These are phyloP conservation scores for Cyberlindnera saturnus DNA, from an alignment of 805 yeast species.

Conservation along the genomic window DNA sequence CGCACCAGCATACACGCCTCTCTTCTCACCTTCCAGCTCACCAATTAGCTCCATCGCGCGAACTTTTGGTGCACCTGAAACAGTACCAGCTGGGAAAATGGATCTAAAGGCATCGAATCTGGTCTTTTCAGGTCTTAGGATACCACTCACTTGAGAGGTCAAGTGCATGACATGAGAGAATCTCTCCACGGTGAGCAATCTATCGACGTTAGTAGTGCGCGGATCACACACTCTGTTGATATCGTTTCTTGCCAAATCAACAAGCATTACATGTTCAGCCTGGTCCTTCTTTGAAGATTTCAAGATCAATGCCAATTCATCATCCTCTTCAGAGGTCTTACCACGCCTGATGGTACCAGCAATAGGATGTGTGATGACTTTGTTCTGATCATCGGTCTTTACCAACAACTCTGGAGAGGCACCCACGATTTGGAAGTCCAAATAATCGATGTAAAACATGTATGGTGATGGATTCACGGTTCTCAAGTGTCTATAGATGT, in stretches of 20 bases:
- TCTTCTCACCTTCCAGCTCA: conserved; percentile 81
- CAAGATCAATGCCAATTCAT: conserved; percentile 66
- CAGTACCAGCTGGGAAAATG: conserved; percentile 98
- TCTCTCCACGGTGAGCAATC: conserved; percentile 83
- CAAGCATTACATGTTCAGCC: conserved; percentile 98
- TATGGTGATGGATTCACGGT: conserved; percentile 98
- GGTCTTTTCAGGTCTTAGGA: conserved; percentile 72
- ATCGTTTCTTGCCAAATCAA: conserved; percentile 95
- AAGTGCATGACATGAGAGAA: conserved; percentile 97
- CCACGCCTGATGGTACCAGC: conserved; percentile 97
- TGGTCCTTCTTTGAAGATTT: conserved; percentile 81
- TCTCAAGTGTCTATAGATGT: conserved; percentile 88
- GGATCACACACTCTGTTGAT: conserved; percentile 94
- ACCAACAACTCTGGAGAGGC: conserved; percentile 96
- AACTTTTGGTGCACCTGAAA: conserved; percentile 97
- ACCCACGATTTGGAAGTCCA: conserved; percentile 92
- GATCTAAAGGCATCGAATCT: conserved; percentile 97
- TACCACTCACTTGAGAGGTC: conserved; percentile 93
- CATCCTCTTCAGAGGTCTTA: conserved; percentile 86
- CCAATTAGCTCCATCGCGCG: conserved; percentile 93
- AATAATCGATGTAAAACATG: conserved; percentile 85
- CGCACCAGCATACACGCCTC: conserved; percentile 98
- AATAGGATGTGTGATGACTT: conserved; percentile 91
- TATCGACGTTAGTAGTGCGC: conserved; percentile 74
- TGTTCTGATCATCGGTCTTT: conserved; percentile 64